Percentiles rank a stretch among this genome's conserved stretches.
Conservation (phyloP, 2,329 filamentous ascomycete species). For the Aspergillus tanneri region DNA sequence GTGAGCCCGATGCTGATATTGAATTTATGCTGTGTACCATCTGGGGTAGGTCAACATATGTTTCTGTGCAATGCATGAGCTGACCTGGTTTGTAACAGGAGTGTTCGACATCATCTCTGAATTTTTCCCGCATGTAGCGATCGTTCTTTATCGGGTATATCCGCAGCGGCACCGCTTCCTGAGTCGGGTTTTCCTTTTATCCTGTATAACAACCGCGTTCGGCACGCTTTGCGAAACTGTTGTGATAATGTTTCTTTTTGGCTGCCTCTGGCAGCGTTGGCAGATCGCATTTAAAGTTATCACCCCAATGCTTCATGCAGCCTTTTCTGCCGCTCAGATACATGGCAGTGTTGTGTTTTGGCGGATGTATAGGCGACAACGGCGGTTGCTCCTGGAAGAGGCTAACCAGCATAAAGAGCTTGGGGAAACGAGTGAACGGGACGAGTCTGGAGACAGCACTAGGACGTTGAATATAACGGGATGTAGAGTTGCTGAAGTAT, state of each 20-base stretch:
- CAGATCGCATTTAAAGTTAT: slow-evolving; percentile 45
- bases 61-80: not conserved
- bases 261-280: slow-evolving; percentile 45
- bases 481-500: not conserved
- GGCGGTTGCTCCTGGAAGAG: slow-evolving; percentile 1
- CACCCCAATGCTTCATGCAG: slow-evolving; percentile 45
- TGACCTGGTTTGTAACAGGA: slow-evolving; percentile 27
- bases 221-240: slow-evolving; percentile 46
- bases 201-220: slow-evolving; percentile 38
- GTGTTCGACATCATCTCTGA: slow-evolving; percentile 50
- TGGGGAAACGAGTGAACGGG: not conserved
- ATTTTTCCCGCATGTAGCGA: slow-evolving; percentile 48
- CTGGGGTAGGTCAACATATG: slow-evolving; percentile 36
- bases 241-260: slow-evolving; percentile 48
- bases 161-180: slow-evolving; percentile 42
- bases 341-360: slow-evolving; percentile 46
- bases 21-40: slow-evolving; percentile 41
- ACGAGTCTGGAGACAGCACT: not conserved
- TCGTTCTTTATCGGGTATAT: slow-evolving; percentile 47
- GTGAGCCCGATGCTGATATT: slow-evolving; percentile 34
- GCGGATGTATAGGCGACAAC: slow-evolving; percentile 35
- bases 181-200: slow-evolving; percentile 37
- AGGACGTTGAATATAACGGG: not conserved
- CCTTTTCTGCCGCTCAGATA: slow-evolving; percentile 46
- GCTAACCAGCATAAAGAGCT: not conserved